Evolutionary conservation across 352 stramenopile genomes (phyloP), one percentile per base, ranked within the genome.

Genomic region (Phytopythium chamaehyphon): DNA sequence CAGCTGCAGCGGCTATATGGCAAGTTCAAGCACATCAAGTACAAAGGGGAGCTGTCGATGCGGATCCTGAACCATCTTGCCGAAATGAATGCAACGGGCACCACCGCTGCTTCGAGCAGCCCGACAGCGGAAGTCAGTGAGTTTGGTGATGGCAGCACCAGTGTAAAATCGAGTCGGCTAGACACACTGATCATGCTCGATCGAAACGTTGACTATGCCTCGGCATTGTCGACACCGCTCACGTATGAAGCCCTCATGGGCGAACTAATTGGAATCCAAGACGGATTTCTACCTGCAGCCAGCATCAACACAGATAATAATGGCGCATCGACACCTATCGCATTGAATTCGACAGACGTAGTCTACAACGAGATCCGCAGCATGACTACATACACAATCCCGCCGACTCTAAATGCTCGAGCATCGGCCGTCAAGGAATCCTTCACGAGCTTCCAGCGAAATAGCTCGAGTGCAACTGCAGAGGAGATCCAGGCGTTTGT

Each of bases 151-250:
- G 22, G 40, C 15, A 2, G 36, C 2, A 5, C 40, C 5, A 8
- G 16, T n/a, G 16, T 11, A 8, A 66, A 62, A 16, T 26, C 45
- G 3, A 72, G 55, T n/a, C 48, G 47, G 19, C 66, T 85, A 6
- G 54, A 85, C 28, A 86, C 79, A n/a, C 62, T 89, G 19, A 58
- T 91, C n/a, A 12, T 93, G 36, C 55, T 93, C 4, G 83, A 93
- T 46, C 76, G 83, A 1, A 71, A 61, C 48, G 61, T 89, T 10
- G 83, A 93, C 61, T 83, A 81, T 39, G 83, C 73, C 6, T 85
- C 80, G 1, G 70, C 74, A 3, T 61, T 93, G 10, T 88, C 61
- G 2, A 87, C 71, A 3, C 76, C 83, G 9, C 64, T 93, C 12
- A 91, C 81, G 23, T 83, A 88, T 36, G 81, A 90, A 26, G 78